phyloP scores from a whole-genome alignment of 805 yeast species.

The Candida montana region DNA sequence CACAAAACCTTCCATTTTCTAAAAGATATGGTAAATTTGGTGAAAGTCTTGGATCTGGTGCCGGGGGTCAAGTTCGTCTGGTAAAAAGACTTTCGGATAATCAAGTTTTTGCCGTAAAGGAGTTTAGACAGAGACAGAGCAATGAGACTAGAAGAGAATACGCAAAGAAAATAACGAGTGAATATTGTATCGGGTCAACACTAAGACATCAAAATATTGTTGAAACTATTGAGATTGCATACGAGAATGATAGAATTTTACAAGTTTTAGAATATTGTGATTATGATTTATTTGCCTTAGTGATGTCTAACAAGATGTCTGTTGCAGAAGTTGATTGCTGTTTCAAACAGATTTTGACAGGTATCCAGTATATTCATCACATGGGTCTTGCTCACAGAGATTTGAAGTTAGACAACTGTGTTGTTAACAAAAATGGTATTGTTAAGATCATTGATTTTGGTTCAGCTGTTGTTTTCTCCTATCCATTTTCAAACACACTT shows the following conservation, averaged over 20 bases:
- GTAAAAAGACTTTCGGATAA: constrained; percentile 63
- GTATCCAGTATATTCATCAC: constrained; percentile 73
- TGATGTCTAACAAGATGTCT: constrained; percentile 88
- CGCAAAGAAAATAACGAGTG: constrained; percentile 88
- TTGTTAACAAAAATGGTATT: constrained; percentile 73
- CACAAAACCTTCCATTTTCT: constrained; percentile 50
- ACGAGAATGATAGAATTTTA: constrained; percentile 78
- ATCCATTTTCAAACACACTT: constrained; percentile 70
- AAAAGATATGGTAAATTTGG: constrained; percentile 79
- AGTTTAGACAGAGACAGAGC: constrained; percentile 71
- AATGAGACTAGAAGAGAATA: constrained; percentile 80
- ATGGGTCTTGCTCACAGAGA: constrained; percentile 91
- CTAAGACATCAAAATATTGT: constrained; percentile 85
- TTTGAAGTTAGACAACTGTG: constrained; percentile 89
- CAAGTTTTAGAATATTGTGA: constrained; percentile 96
- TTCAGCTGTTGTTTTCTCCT: constrained; percentile 84
- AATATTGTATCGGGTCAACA: constrained; percentile 90
- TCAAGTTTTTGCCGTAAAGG: constrained; percentile 85
- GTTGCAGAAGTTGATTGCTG: constrained; percentile 79
- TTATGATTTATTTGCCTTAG: constrained; percentile 87
- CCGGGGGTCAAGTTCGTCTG: constrained; percentile 85
- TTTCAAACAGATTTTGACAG: constrained; percentile 79
- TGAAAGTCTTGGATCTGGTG: constrained; percentile 88
- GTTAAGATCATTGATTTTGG: constrained; percentile 92
- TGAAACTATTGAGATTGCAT: constrained; percentile 86